Evolutionary conservation across 2,329 filamentous ascomycete genomes (phyloP).

Genomic region (Gnomoniopsis smithogilvyi): DNA sequence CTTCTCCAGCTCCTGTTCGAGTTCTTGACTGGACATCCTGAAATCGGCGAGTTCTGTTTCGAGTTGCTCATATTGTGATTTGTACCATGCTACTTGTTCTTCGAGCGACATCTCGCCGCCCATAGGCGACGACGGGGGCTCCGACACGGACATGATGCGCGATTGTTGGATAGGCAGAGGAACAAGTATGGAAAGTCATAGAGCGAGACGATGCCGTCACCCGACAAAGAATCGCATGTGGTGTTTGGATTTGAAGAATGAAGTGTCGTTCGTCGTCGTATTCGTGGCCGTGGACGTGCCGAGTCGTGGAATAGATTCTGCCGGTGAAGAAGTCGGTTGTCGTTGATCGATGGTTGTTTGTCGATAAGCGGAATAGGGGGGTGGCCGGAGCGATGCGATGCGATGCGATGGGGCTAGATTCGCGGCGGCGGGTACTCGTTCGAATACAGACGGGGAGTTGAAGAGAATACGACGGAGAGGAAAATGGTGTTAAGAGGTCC

Average conservation of each 20-base stretch:
- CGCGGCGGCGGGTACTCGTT: neutral
- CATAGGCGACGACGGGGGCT: conserved; percentile 62
- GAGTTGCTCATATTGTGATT: conserved; percentile 88
- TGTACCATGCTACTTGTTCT: conserved; percentile 90
- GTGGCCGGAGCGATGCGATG: conserved; percentile 2
- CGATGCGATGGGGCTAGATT: conserved; percentile 1
- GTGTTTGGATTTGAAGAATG: neutral
- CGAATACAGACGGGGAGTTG: neutral
- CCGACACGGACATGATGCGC: conserved; percentile 42
- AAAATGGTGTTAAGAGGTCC: neutral
- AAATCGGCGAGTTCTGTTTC: conserved; percentile 92
- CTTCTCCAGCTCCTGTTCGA: conserved; percentile 92
- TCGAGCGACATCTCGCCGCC: conserved; percentile 54
- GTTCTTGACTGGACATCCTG: conserved; percentile 86
- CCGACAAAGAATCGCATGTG: conserved; percentile 17
- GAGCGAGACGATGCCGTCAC: conserved; percentile 16
- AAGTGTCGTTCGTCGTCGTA: neutral
- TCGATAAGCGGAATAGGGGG: conserved; percentile 14
- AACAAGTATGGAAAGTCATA: conserved; percentile 6
- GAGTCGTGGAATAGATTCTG: neutral
- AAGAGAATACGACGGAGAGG: neutral
- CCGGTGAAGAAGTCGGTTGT: conserved; percentile 2
- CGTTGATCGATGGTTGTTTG: neutral
- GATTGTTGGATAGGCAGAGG: neutral
- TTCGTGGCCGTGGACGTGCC: neutral